These are phyloP conservation scores for Imleria badia DNA, from an alignment of 768 basidiomycete species.

Conservation along the genomic window DNA sequence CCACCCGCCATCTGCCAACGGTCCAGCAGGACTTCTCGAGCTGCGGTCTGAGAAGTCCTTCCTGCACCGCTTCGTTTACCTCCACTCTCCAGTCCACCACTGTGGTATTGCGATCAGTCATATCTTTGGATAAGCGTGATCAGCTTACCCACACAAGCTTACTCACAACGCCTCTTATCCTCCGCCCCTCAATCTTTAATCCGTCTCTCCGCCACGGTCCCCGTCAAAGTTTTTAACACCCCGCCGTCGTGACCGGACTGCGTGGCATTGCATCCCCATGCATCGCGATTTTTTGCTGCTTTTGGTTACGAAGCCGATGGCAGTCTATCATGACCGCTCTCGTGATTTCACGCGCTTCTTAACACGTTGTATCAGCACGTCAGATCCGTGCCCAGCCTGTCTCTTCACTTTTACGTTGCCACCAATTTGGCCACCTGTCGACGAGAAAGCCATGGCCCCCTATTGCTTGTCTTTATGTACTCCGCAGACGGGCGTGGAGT, in stretches of 20 bases:
- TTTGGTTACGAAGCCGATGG: constrained; percentile 27
- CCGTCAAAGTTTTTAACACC: constrained; percentile 11
- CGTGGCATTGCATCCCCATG: constrained; percentile 14
- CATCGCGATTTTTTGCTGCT: constrained; percentile 24
- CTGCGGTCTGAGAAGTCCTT: constrained; percentile 23
- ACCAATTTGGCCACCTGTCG: constrained; percentile 20
- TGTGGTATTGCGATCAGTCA: constrained; percentile 19
- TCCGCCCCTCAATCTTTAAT: constrained; percentile 9
- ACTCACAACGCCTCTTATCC: constrained; percentile 15
- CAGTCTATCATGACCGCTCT: constrained; percentile 34
- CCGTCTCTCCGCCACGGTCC: constrained; percentile 7
- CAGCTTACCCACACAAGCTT: constrained; percentile 20
- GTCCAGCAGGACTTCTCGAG: constrained; percentile 26
- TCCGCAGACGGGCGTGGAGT: constrained; percentile 37
- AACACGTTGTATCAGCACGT: constrained; percentile 37
- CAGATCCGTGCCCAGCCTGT: constrained; percentile 32
- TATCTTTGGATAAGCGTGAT: constrained; percentile 22
- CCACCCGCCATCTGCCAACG: constrained; percentile 23
- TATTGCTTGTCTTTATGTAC: constrained; percentile 36
- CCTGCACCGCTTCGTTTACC: constrained; percentile 25
- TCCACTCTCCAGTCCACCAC: constrained; percentile 17
- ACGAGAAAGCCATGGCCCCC: constrained; percentile 30
- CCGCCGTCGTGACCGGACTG: constrained; percentile 18
- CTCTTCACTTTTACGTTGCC: constrained; percentile 35
- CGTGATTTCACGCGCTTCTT: constrained; percentile 36